Percentiles rank a stretch among this genome's conserved stretches.
These are phyloP conservation scores for Barbarea vulgaris DNA, from an alignment of 345 rosid genomes.

Conservation along the genomic window DNA sequence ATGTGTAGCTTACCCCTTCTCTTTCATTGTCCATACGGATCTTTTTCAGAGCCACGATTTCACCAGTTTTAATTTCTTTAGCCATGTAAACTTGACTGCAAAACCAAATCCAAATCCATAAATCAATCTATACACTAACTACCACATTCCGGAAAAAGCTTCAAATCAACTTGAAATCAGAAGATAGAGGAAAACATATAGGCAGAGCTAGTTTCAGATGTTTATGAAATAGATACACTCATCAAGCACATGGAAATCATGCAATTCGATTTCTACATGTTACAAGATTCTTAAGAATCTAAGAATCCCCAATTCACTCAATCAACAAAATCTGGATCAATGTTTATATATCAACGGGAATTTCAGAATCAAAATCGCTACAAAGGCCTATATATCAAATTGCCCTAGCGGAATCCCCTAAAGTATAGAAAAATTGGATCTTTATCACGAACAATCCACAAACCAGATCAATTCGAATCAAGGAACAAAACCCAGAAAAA, in stretches of 20 bases:
- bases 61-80: slow-evolving; percentile 82
- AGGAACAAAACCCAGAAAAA: background rate
- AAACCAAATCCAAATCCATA: slow-evolving; percentile 22
- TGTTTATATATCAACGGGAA: background rate
- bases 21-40: slow-evolving; percentile 97
- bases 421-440: background rate
- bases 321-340: background rate
- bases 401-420: background rate
- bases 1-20: slow-evolving; percentile 74
- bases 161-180: background rate
- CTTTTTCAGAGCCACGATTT: slow-evolving; percentile 94
- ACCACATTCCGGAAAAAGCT: background rate
- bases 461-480: slow-evolving; percentile 4
- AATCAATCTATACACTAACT: background rate
- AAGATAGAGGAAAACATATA: background rate
- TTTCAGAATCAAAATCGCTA: background rate
- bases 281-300: background rate
- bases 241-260: background rate
- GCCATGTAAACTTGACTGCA: slow-evolving; percentile 99
- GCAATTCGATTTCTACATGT: background rate
- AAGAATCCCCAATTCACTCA: background rate
- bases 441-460: background rate
- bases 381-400: background rate
- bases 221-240: background rate
- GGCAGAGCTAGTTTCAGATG: background rate